These are phyloP conservation scores for Teunomyces atbi DNA, from an alignment of 805 yeast genomes.

Conservation along the genomic window DNA sequence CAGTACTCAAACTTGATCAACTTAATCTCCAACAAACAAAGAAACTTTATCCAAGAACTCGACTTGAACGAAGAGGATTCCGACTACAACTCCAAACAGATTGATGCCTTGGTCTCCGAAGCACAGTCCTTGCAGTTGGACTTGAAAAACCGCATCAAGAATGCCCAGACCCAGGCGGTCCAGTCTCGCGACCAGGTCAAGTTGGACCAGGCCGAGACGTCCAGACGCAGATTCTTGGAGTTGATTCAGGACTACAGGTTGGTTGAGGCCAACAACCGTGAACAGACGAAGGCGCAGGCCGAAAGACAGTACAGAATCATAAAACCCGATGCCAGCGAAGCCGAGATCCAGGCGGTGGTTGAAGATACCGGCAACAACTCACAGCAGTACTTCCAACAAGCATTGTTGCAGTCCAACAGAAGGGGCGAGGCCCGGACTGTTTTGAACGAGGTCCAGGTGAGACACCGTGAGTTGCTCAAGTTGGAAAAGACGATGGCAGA, in stretches of 20 bases:
- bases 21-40: slow-evolving; percentile 40
- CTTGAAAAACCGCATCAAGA: slow-evolving; percentile 74
- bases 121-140: slow-evolving; percentile 74
- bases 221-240: slow-evolving; percentile 79
- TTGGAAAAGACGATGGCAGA: slow-evolving; percentile 96
- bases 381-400: slow-evolving; percentile 93
- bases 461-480: slow-evolving; percentile 93
- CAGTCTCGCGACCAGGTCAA: slow-evolving; percentile 66
- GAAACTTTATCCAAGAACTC: slow-evolving; percentile 40
- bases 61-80: slow-evolving; percentile 46
- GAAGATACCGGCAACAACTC: slow-evolving; percentile 71
- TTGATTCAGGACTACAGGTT: slow-evolving; percentile 84
- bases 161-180: slow-evolving; percentile 67
- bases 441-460: slow-evolving; percentile 89
- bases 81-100: slow-evolving; percentile 64
- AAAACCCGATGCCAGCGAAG: slow-evolving; percentile 80
- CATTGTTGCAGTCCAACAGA: slow-evolving; percentile 79
- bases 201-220: slow-evolving; percentile 85
- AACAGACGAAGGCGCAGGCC: slow-evolving; percentile 81
- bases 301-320: slow-evolving; percentile 90
- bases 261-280: slow-evolving; percentile 83
- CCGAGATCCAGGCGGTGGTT: slow-evolving; percentile 80
- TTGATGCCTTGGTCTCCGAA: slow-evolving; percentile 74
- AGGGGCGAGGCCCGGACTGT: slow-evolving; percentile 96
- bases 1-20: slow-evolving; percentile 39